A percentile compares a stretch with the other conserved stretches of the same genome.
Evolutionary conservation across 2,329 filamentous ascomycete genomes (phyloP).

Genomic region (Paecilomyces formosus): DNA sequence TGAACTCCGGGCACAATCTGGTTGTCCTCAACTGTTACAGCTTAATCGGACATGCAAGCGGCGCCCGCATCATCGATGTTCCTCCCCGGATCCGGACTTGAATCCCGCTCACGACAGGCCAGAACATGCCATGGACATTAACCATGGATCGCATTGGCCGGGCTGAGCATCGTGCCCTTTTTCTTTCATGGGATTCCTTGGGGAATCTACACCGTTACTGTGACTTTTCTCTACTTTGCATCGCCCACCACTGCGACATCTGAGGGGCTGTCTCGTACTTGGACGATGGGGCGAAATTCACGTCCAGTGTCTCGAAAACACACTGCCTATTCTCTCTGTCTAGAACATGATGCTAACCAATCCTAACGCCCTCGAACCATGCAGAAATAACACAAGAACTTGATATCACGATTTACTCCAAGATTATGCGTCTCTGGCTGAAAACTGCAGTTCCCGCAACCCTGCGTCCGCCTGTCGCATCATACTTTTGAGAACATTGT

Average conservation of each 20-base stretch:
- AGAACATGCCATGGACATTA: not conserved
- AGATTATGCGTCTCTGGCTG: not conserved
- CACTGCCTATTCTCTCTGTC: not conserved
- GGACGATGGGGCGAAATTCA: not conserved
- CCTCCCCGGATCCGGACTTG: not conserved
- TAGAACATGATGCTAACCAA: not conserved
- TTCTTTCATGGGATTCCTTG: not conserved
- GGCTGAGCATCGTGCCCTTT: not conserved
- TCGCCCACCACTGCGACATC: not conserved
- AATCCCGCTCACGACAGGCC: not conserved
- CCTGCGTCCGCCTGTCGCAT: conserved; percentile 21
- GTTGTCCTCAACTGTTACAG: not conserved
- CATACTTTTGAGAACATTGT: conserved; percentile 19
- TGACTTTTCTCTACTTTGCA: not conserved
- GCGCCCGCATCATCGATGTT: not conserved
- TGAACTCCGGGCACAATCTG: not conserved
- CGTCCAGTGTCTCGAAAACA: not conserved
- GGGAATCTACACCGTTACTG: not conserved
- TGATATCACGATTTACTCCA: not conserved
- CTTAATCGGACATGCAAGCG: not conserved
- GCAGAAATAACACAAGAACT: not conserved
- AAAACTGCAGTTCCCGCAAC: not conserved
- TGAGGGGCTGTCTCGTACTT: not conserved
- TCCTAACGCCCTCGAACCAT: not conserved
- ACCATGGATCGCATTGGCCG: not conserved